phyloP scores from a whole-genome alignment of 371 early-diverging fungal species.

The Mortierella sp. region DNA sequence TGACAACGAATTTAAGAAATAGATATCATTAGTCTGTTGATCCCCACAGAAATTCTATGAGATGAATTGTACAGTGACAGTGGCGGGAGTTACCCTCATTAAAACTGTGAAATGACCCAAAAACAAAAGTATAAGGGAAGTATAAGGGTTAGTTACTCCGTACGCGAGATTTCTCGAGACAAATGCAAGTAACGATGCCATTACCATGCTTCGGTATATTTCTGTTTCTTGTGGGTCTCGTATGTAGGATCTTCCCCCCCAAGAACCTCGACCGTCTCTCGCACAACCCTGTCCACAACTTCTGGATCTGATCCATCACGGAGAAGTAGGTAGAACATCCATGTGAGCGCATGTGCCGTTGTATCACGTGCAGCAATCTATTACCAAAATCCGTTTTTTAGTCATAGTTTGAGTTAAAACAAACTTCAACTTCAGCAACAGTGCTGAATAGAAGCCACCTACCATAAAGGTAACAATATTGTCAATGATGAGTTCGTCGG shows the following conservation, averaged over 20 bases:
- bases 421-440: neutral
- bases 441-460: neutral
- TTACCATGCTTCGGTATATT: slow-evolving; percentile 44
- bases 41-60: neutral
- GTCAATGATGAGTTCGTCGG: slow-evolving; percentile 66
- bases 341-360: slow-evolving; percentile 78
- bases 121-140: neutral
- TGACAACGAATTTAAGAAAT: slow-evolving; percentile 58
- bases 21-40: neutral
- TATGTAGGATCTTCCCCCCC: slow-evolving; percentile 25
- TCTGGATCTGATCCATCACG: slow-evolving; percentile 12
- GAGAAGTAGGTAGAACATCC: slow-evolving; percentile 70
- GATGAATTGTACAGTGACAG: neutral
- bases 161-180: neutral
- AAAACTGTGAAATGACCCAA: slow-evolving; percentile 1
- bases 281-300: slow-evolving; percentile 9
- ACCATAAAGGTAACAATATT: slow-evolving; percentile 72
- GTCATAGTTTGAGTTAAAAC: neutral
- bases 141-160: too few relatives aligned
- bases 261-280: slow-evolving; percentile 32
- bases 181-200: neutral
- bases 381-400: slow-evolving; percentile 60
- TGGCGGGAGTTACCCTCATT: slow-evolving; percentile 15
- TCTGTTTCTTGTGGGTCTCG: slow-evolving; percentile 32
- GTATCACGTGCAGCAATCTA: slow-evolving; percentile 75